Percentiles rank a stretch among this genome's conserved stretches.
Conservation (phyloP, 805 yeast genomes). For the Schizosaccharomyces pombe region DNA sequence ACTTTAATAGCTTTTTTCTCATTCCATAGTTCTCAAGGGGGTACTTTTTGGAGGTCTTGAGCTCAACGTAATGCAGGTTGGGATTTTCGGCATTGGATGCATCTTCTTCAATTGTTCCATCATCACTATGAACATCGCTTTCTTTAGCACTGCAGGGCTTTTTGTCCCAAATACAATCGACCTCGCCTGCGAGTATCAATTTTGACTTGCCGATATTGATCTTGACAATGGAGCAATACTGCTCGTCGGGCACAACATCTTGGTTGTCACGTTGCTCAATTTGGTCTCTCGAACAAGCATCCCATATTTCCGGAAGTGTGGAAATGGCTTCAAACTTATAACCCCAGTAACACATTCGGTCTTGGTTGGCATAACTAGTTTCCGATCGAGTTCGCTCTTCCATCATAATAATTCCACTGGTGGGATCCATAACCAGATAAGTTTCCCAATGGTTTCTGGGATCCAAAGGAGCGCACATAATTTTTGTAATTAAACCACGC, state of each 20-base stretch:
- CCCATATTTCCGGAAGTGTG: conserved; percentile 57
- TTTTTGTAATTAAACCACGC: conserved; percentile 60
- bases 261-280: conserved; percentile 43
- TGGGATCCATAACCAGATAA: conserved; percentile 11
- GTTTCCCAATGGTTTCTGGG: conserved; percentile 32
- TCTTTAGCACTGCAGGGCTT: conserved; percentile 22
- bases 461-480: conserved; percentile 45
- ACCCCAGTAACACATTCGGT: conserved; percentile 21
- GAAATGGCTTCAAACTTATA: conserved; percentile 69
- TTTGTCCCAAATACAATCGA: conserved; percentile 74
- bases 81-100: conserved; percentile 18
- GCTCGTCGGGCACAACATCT: conserved; percentile 46
- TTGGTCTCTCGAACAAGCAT: conserved; percentile 34
- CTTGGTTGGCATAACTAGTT: conserved; percentile 10
- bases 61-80: conserved; percentile 56
- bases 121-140: background rate
- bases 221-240: conserved; percentile 55
- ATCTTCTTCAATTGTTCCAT: conserved; percentile 13
- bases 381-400: conserved; percentile 12
- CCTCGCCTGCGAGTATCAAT: conserved; percentile 64
- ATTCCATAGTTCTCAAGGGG: conserved; percentile 32
- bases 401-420: conserved; percentile 38
- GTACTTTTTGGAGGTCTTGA: conserved; percentile 47
- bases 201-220: conserved; percentile 61
- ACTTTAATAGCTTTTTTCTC: conserved; percentile 35